A percentile compares a stretch with the other conserved stretches of the same genome.
phyloP scores from a whole-genome alignment of 2,329 filamentous ascomycete species.

The Apiospora rasikravindrae region DNA sequence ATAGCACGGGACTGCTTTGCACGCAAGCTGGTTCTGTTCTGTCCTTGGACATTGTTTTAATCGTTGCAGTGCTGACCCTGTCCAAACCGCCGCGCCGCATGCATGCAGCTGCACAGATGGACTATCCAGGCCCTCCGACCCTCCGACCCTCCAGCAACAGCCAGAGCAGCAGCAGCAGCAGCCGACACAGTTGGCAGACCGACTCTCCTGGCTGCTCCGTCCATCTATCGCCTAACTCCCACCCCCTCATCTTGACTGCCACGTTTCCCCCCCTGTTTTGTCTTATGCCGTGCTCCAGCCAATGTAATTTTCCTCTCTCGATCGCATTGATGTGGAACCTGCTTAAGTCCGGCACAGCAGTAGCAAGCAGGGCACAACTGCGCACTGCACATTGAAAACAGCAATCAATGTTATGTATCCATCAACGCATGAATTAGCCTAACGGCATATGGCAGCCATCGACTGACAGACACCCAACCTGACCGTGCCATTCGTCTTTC shows the following conservation, averaged over 20 bases:
- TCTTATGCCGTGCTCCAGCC: conserved; percentile 10
- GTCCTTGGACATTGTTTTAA: not conserved
- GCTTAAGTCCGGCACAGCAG: conserved; percentile 1
- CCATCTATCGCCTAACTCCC: not conserved
- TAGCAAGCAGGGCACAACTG: not conserved
- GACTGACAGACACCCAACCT: not conserved
- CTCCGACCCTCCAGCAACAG: too few species aligned
- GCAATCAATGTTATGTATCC: not conserved
- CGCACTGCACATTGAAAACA: not conserved
- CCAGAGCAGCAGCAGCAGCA: not conserved
- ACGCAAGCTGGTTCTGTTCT: not conserved
- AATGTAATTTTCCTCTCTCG: conserved; percentile 12
- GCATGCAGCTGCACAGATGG: not conserved
- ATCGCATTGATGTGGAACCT: conserved; percentile 14
- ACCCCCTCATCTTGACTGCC: conserved; percentile 8
- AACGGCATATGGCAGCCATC: not conserved
- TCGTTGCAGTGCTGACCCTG: not conserved
- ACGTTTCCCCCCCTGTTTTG: conserved; percentile 16
- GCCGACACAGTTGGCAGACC: not conserved
- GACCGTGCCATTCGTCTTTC: not conserved
- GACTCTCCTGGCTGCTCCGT: not conserved
- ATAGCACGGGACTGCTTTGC: conserved; percentile 2
- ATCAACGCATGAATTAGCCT: not conserved
- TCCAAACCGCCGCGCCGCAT: not conserved
- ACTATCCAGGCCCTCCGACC: not conserved